Conservation (phyloP, 768 basidiomycete genomes). For the Tylopilus felleus region DNA sequence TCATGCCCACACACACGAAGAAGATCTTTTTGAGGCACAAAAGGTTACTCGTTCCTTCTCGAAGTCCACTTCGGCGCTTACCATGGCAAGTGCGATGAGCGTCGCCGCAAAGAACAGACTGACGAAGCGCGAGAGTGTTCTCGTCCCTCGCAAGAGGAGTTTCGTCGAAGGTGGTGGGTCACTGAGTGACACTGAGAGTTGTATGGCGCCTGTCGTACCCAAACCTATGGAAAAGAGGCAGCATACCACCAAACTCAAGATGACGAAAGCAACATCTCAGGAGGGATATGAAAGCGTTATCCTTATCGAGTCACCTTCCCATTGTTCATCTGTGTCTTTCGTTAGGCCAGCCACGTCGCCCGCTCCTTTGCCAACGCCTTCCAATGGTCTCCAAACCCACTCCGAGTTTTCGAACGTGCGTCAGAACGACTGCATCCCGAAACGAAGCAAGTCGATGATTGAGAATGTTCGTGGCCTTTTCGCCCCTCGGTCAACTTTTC, state of each 20-base stretch:
- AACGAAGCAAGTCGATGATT: conserved; percentile 52
- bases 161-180: conserved; percentile 32
- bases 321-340: conserved; percentile 35
- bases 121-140: conserved; percentile 66
- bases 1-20: conserved; percentile 58
- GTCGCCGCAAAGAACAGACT: conserved; percentile 54
- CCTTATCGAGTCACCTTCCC: conserved; percentile 33
- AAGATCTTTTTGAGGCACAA: conserved; percentile 58
- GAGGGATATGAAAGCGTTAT: conserved; percentile 25
- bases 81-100: conserved; percentile 54
- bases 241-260: conserved; percentile 30
- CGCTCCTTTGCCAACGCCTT: conserved; percentile 12
- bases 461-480: conserved; percentile 64
- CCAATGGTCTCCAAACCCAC: conserved; percentile 18
- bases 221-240: conserved; percentile 20
- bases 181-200: conserved; percentile 18
- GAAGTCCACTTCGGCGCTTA: conserved; percentile 57
- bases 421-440: conserved; percentile 32
- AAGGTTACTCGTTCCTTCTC: conserved; percentile 45
- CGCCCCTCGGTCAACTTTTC: conserved; percentile 43
- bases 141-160: conserved; percentile 58
- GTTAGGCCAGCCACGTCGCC: conserved; percentile 24
- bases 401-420: conserved; percentile 27
- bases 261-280: conserved; percentile 15
- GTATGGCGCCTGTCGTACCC: neutral